Conservation (phyloP, 108 stramenopile species). For the Skeletonema menzelii region DNA sequence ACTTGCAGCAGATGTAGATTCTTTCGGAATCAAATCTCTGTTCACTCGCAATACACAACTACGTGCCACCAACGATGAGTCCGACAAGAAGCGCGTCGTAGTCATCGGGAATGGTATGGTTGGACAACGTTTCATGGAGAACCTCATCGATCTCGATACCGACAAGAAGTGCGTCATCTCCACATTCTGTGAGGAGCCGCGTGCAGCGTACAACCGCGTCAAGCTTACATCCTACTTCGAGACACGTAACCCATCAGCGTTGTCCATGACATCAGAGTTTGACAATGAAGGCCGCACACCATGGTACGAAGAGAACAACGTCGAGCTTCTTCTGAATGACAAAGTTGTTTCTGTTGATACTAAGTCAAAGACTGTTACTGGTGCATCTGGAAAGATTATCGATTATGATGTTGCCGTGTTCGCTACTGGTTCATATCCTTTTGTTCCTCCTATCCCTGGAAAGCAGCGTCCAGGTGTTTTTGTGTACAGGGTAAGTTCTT, state of each 20-base stretch:
- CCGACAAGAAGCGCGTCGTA: slow-evolving; percentile 79
- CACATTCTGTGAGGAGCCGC: slow-evolving; percentile 93
- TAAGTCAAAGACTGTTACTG: slow-evolving; percentile 78
- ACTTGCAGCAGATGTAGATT: slow-evolving; percentile 1
- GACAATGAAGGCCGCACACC: slow-evolving; percentile 67
- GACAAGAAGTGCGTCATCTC: slow-evolving; percentile 64
- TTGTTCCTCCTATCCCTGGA: slow-evolving; percentile 95
- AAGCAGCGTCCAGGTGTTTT: slow-evolving; percentile 89
- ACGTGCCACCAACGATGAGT: slow-evolving; percentile 14
- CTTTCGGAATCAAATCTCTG: neutral
- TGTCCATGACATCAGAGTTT: slow-evolving; percentile 87
- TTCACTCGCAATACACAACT: slow-evolving; percentile 1
- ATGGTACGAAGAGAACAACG: slow-evolving; percentile 89
- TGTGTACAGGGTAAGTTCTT: slow-evolving; percentile 77
- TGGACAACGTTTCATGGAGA: slow-evolving; percentile 94
- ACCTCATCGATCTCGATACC: slow-evolving; percentile 70
- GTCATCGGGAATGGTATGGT: slow-evolving; percentile 86
- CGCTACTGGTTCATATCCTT: slow-evolving; percentile 93
- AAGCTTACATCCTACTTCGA: slow-evolving; percentile 93
- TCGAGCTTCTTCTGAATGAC: slow-evolving; percentile 82
- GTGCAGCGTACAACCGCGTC: slow-evolving; percentile 94
- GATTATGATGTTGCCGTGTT: slow-evolving; percentile 89
- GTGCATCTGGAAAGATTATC: slow-evolving; percentile 70
- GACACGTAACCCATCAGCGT: slow-evolving; percentile 77
- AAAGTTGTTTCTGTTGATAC: slow-evolving; percentile 84